Conservation (phyloP, 2,329 filamentous ascomycete species). For the Sarocladium kiliense region DNA sequence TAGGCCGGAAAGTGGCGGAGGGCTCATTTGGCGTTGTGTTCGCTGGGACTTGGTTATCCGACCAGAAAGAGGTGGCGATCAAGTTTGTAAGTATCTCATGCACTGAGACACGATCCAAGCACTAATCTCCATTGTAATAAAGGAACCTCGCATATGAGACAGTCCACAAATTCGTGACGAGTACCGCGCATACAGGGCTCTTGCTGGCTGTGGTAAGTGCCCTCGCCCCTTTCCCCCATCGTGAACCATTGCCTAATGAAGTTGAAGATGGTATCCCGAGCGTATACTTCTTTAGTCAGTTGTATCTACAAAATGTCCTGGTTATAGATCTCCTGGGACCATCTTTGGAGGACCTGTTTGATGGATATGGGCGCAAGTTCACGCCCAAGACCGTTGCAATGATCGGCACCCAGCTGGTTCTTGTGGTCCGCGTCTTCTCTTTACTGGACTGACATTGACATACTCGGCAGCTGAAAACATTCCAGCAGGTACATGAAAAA, state of each 20-base stretch:
- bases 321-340: constrained; percentile 95
- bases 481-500: constrained; percentile 95
- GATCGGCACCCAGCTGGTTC: constrained; percentile 99
- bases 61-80: constrained; percentile 98
- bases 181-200: constrained; percentile 98
- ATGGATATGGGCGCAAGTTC: constrained; percentile 94
- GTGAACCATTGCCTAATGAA: constrained; percentile 17
- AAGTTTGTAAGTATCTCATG: constrained; percentile 71
- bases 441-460: too few species aligned
- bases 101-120: constrained; percentile 23
- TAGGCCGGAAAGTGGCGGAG: constrained; percentile 41
- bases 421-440: too few species aligned
- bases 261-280: constrained; percentile 87
- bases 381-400: constrained; percentile 97
- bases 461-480: too few species aligned
- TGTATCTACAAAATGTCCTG: constrained; percentile 96
- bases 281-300: constrained; percentile 99
- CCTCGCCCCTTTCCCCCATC: neutral
- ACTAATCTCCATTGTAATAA: neutral
- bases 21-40: constrained; percentile 98
- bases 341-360: constrained; percentile 93
- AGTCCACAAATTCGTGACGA: constrained; percentile 96
- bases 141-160: constrained; percentile 98
- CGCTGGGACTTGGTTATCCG: constrained; percentile 95
- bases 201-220: constrained; percentile 92